These are phyloP conservation scores for Candida tallmaniae DNA, from an alignment of 805 yeast genomes.

Conservation along the genomic window DNA sequence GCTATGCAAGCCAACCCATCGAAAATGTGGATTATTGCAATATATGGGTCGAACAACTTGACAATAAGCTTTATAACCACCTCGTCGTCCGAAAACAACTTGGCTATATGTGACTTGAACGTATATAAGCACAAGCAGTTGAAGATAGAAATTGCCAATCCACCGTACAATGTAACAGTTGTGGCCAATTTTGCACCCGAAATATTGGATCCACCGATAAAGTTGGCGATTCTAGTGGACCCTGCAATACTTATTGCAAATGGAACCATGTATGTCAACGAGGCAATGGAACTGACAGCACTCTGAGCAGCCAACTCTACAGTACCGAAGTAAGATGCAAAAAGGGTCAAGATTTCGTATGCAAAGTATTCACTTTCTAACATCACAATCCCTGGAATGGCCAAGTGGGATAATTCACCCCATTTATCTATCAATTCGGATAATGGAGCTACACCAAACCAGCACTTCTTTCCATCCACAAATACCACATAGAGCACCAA, in stretches of 20 bases:
- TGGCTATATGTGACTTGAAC: conserved; percentile 48
- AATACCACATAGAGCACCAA: conserved; percentile 35
- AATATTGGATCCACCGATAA: conserved; percentile 40
- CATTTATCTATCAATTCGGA: conserved; percentile 30
- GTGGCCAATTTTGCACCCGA: conserved; percentile 34
- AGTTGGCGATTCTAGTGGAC: conserved; percentile 42
- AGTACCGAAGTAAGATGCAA: conserved; percentile 47
- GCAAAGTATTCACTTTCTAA: conserved; percentile 43
- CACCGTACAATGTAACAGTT: conserved; percentile 25
- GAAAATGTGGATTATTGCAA: conserved; percentile 60
- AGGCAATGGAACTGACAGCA: conserved; percentile 45
- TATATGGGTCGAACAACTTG: conserved; percentile 51
- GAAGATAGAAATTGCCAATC: conserved; percentile 22
- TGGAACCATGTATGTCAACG: conserved; percentile 42
- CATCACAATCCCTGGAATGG: conserved; percentile 44
- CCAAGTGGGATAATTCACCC: conserved; percentile 32
- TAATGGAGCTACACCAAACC: conserved; percentile 55
- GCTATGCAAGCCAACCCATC: conserved; percentile 72
- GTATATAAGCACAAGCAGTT: conserved; percentile 46
- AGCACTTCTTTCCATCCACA: conserved; percentile 64
- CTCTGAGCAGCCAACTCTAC: conserved; percentile 49
- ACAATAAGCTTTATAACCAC: conserved; percentile 52
- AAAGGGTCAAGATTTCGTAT: conserved; percentile 42
- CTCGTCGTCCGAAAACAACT: conserved; percentile 57
- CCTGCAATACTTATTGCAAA: conserved; percentile 44